phyloP scores from a whole-genome alignment of 139 green algal genomes.

The Nannochloris sp. region DNA sequence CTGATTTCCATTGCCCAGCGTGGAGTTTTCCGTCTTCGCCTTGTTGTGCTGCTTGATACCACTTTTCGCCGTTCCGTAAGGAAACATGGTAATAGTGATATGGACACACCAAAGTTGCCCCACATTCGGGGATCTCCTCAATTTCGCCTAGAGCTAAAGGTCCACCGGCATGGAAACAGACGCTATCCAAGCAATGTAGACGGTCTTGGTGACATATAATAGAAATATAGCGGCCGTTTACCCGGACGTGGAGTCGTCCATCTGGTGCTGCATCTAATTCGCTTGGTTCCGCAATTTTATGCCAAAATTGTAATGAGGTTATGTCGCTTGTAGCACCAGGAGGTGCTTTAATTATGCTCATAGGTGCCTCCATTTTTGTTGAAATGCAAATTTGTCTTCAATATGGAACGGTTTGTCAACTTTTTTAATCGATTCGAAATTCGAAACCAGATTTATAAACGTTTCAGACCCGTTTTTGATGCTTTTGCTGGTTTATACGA shows the following conservation, averaged over 20 bases:
- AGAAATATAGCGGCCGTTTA: conserved; percentile 25
- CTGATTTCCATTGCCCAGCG: conserved; percentile 32
- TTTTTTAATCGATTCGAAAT: too few species aligned
- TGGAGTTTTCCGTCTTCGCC: conserved; percentile 26
- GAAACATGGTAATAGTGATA: conserved; percentile 35
- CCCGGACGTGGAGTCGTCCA: background rate
- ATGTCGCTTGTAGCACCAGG: too few species aligned
- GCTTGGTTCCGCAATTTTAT: background rate
- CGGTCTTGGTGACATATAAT: conserved; percentile 13
- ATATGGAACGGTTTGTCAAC: too few species aligned
- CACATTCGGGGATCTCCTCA: conserved; percentile 20
- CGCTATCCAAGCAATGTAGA: conserved; percentile 24
- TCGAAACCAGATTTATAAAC: too few species aligned
- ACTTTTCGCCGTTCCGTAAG: conserved; percentile 26
- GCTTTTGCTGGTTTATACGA: too few species aligned
- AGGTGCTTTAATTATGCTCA: too few species aligned
- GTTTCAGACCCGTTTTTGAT: too few species aligned
- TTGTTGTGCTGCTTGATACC: conserved; percentile 26
- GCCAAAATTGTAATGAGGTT: too few species aligned
- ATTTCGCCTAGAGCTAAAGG: conserved; percentile 34
- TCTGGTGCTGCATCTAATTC: background rate
- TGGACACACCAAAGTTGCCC: conserved; percentile 26
- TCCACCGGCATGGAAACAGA: conserved; percentile 42
- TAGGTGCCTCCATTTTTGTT: too few species aligned
- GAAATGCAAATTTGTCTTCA: too few species aligned